A percentile compares a stretch with the other conserved stretches of the same genome.
Evolutionary conservation across 148 eudicot species (phyloP).

Genomic region (Pharnaceum exiguum): DNA sequence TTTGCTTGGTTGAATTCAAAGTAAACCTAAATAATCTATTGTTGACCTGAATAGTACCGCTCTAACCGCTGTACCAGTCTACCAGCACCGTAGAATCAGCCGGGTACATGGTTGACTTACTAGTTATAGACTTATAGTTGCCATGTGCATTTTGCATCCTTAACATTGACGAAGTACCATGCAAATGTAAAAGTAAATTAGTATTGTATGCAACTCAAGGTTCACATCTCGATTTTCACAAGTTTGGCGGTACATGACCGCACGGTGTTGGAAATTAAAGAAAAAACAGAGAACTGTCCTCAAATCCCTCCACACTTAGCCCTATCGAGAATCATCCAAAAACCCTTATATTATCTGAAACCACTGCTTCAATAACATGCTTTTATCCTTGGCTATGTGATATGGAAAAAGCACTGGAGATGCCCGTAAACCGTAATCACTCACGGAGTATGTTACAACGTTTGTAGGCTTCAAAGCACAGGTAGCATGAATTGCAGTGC

Average conservation of each 20-base stretch:
- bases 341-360: conserved; percentile 35
- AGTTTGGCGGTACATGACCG: conserved; percentile 9
- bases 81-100: too few relatives aligned
- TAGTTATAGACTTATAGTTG: too few relatives aligned
- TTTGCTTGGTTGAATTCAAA: too few relatives aligned
- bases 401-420: conserved; percentile 89
- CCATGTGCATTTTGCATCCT: too few relatives aligned
- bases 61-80: too few relatives aligned
- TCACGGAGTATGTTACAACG: too few relatives aligned
- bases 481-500: conserved; percentile 53
- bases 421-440: conserved; percentile 82
- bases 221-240: not conserved
- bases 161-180: too few relatives aligned
- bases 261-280: not conserved
- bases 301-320: conserved; percentile 23
- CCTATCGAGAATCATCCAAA: conserved; percentile 11
- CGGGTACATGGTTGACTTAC: too few relatives aligned
- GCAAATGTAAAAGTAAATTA: too few relatives aligned
- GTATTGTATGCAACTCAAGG: too few relatives aligned
- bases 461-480: conserved; percentile 91
- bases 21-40: too few relatives aligned
- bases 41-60: too few relatives aligned
- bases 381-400: conserved; percentile 51
- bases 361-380: conserved; percentile 5
- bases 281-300: not conserved